Evolutionary conservation across 1,284 basidiomycete genomes (phyloP).

Genomic region (Sphaerobolus stellatus): DNA sequence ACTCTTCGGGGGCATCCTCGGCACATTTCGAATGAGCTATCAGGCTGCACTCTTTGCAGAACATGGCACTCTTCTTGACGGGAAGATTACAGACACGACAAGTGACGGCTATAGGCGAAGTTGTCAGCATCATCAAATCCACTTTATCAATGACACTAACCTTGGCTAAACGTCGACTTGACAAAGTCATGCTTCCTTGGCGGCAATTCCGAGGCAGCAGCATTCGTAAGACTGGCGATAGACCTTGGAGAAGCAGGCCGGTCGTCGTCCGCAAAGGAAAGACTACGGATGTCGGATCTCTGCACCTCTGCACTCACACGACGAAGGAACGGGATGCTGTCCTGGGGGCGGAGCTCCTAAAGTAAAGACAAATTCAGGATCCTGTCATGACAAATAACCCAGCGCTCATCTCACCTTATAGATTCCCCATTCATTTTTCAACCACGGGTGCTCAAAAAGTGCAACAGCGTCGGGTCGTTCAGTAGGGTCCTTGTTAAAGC

Average conservation of each 20-base stretch:
- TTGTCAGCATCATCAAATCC: conserved; percentile 17
- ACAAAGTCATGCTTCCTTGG: conserved; percentile 81
- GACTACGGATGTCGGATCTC: conserved; percentile 57
- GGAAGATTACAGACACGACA: conserved; percentile 82
- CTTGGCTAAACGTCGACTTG: conserved; percentile 89
- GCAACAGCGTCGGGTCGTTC: conserved; percentile 78
- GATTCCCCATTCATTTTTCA: conserved; percentile 75
- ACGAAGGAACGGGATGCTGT: conserved; percentile 90
- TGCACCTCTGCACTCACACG: conserved; percentile 85
- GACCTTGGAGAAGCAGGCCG: not conserved
- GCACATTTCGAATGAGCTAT: conserved; percentile 85
- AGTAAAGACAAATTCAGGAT: conserved; percentile 15
- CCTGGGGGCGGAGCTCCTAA: conserved; percentile 82
- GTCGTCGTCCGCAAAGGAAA: conserved; percentile 50
- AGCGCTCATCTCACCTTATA: conserved; percentile 63
- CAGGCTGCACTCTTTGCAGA: conserved; percentile 88
- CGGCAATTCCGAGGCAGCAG: conserved; percentile 25
- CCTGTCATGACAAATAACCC: conserved; percentile 2
- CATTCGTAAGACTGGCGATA: conserved; percentile 23
- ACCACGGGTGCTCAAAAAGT: conserved; percentile 89
- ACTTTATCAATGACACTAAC: conserved; percentile 44
- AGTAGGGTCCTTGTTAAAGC: conserved; percentile 86
- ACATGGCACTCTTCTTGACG: conserved; percentile 84
- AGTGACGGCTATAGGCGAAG: conserved; percentile 62
- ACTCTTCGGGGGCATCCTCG: conserved; percentile 61